phyloP scores from a whole-genome alignment of 805 yeast species.

The Pichia membranifaciens region DNA sequence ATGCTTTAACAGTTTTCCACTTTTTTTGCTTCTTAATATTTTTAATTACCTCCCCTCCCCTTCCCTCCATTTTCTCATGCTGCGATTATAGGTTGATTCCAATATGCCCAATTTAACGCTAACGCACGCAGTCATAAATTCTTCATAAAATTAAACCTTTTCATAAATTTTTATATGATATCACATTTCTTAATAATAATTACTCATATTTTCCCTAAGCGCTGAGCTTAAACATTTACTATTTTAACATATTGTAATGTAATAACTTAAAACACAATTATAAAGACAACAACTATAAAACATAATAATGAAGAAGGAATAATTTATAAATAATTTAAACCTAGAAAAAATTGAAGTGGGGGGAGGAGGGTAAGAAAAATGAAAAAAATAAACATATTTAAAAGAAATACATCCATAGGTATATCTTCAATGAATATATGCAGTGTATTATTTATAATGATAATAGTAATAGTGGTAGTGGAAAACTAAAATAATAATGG shows the following conservation, averaged over 20 bases:
- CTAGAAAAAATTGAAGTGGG: neutral
- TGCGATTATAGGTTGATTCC: too few species aligned
- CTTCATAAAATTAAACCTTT: too few species aligned
- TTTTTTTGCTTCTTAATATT: neutral
- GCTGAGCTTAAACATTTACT: too few species aligned
- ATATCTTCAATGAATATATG: slow-evolving; percentile 1
- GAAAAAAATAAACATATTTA: neutral
- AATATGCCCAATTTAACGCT: too few species aligned
- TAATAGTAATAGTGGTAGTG: too few species aligned
- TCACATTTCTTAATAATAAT: too few species aligned
- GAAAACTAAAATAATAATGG: neutral
- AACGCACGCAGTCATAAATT: too few species aligned
- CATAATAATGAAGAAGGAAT: neutral
- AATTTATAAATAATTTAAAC: neutral
- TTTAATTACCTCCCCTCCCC: too few species aligned
- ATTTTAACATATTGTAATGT: neutral
- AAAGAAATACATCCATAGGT: neutral
- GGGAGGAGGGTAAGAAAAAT: neutral
- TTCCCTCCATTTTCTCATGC: too few species aligned
- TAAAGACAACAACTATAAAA: slow-evolving; percentile 3
- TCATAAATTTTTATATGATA: slow-evolving; percentile 1
- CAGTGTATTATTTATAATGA: neutral
- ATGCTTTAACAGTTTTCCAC: neutral
- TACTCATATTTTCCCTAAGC: too few species aligned
- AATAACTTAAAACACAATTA: slow-evolving; percentile 1